Percentiles rank a stretch among this genome's conserved stretches.
Conservation (phyloP, 257 asterid species). For the Parsonsia alboflavescens region DNA sequence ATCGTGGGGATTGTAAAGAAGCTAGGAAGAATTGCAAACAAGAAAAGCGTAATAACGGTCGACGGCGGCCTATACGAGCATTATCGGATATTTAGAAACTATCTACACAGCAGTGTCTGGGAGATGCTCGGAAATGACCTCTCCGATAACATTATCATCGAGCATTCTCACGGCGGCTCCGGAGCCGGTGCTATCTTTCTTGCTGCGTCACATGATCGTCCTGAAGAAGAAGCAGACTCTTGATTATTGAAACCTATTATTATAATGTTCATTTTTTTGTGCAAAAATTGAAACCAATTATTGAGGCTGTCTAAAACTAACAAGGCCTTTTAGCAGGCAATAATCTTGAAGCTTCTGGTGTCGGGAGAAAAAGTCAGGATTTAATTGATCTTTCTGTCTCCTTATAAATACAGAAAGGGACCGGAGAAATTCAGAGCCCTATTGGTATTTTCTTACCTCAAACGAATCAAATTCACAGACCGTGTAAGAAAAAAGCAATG, state of each 20-base stretch:
- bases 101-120: constrained; percentile 76
- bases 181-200: constrained; percentile 69
- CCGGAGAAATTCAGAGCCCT: neutral
- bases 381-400: neutral
- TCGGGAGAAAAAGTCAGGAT: neutral
- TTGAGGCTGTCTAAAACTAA: neutral
- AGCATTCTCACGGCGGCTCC: constrained; percentile 74
- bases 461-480: neutral
- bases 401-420: neutral
- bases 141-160: constrained; percentile 56
- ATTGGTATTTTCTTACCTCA: neutral
- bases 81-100: constrained; percentile 62
- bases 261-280: too few relatives aligned
- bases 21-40: constrained; percentile 46
- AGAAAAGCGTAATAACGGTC: constrained; percentile 50
- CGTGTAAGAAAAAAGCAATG: too few relatives aligned
- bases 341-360: too few relatives aligned
- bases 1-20: constrained; percentile 63
- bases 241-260: neutral
- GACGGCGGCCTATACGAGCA: constrained; percentile 78
- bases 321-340: too few relatives aligned
- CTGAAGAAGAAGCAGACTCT: constrained; percentile 19
- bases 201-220: constrained; percentile 55
- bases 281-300: neutral
- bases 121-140: constrained; percentile 72